Evolutionary conservation across 257 asterid species (phyloP), one percentile per base, ranked within the genome.

Genomic region (Solanum bulbocastanum): DNA sequence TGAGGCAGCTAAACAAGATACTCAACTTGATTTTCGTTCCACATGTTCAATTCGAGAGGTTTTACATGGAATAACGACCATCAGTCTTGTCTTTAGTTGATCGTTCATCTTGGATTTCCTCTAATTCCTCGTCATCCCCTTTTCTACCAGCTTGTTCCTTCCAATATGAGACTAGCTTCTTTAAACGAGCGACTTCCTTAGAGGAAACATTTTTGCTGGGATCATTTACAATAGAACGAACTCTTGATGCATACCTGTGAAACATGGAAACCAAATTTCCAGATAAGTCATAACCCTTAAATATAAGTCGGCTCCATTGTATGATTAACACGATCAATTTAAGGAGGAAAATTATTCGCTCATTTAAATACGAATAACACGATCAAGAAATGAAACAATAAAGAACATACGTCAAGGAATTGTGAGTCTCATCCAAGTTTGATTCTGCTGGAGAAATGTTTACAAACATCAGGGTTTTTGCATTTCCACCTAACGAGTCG

Each of bases 401-500:
- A 30, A 30, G 87, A 86, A 33, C 94, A 14, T 94, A 97, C 99
- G 91, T 91, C 78, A 97, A 91, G 16, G 99, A 97, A 93, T 97
- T 97, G 96, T 97, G 93, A 84, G 94, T 92, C 95, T 97, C 99
- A 9, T 96, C 99, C 87, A 97, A 82, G 91, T 96, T 97, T 8
- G 99, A 97, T 90, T 97, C 98, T 14, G 98, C 99, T 0, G 99
- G 98, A 83, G 99, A 97, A 71, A 95, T 87, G 88, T 97, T 97
- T 23, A 97, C 99, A 79, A 97, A 95, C 99, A 97, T 97, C 52
- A 97, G 86, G 1, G 99, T 97, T 92, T 97, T 97, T 11, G 99
- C 99, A 90, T 97, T 97, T 16, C 99, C 99, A 18, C 99, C 99
- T 0, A 97, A 91, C 18, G 99, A 97, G 90, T 97, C 99, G 68